These are phyloP conservation scores for Penicillium waksmanii DNA, from an alignment of 495 filamentous ascomycete genomes.

Conservation along the genomic window DNA sequence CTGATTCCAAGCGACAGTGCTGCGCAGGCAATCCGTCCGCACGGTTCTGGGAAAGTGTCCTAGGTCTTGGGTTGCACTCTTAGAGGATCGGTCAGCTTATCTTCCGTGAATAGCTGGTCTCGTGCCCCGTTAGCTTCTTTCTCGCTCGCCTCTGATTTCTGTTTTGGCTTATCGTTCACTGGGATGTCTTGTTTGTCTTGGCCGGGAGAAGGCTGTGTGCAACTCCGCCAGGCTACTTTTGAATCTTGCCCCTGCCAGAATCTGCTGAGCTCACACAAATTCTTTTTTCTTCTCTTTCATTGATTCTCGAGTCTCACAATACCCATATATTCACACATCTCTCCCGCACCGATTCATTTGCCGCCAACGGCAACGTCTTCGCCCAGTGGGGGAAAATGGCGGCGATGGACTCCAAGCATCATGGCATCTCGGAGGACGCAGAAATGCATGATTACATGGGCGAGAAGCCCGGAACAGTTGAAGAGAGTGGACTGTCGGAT, in stretches of 20 bases:
- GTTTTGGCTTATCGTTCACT: background rate
- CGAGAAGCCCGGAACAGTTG: slow-evolving; percentile 31
- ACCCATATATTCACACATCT: background rate
- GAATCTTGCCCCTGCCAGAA: background rate
- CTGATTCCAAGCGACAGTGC: too few species aligned
- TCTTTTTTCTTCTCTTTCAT: background rate
- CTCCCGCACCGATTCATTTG: background rate
- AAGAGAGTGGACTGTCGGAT: slow-evolving; percentile 30
- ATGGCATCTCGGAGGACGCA: slow-evolving; percentile 16
- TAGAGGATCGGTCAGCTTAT: too few species aligned
- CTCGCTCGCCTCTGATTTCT: background rate
- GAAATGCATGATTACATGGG: slow-evolving; percentile 14
- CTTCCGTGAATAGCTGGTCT: background rate
- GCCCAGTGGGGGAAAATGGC: slow-evolving; percentile 10
- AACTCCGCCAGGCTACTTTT: background rate
- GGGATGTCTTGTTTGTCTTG: background rate
- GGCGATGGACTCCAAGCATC: slow-evolving; percentile 15
- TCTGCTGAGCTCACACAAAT: background rate
- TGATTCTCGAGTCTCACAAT: background rate
- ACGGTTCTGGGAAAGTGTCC: background rate
- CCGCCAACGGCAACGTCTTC: background rate
- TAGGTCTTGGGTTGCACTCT: background rate
- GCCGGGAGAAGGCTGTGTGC: background rate
- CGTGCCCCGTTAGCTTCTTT: background rate
- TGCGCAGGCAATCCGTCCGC: background rate